A percentile compares a stretch with the other conserved stretches of the same genome.
These are phyloP conservation scores for Globisporangium radiosum DNA, from an alignment of 352 stramenopile genomes.

Conservation along the genomic window DNA sequence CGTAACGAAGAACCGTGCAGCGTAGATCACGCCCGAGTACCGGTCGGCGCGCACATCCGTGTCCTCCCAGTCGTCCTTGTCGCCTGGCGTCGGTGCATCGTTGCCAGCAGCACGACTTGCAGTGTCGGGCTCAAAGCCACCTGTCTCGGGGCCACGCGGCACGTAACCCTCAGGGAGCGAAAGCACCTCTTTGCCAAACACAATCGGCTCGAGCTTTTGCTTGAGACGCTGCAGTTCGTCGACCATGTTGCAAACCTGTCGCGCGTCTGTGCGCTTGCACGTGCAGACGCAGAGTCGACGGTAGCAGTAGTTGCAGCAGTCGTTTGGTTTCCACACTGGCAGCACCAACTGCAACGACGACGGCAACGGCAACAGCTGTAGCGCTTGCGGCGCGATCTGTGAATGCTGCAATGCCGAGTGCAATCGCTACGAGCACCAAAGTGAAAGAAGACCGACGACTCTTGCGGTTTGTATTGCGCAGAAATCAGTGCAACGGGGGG, in stretches of 20 bases:
- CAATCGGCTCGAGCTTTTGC: conserved; percentile 43
- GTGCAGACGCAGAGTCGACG: background rate
- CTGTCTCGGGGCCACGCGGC: conserved; percentile 59
- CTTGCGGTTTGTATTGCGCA: background rate
- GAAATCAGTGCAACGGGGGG: background rate
- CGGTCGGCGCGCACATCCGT: conserved; percentile 49
- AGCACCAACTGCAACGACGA: background rate
- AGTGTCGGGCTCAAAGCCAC: conserved; percentile 41
- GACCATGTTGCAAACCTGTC: conserved; percentile 2
- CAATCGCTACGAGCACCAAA: background rate
- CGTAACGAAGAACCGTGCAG: conserved; percentile 82
- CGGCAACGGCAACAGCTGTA: background rate
- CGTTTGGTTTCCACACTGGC: no score
- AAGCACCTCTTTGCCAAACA: conserved; percentile 44
- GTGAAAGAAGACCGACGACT: background rate
- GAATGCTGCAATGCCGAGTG: background rate
- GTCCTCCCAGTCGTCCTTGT: conserved; percentile 35
- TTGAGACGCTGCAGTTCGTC: conserved; percentile 63
- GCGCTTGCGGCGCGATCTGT: background rate
- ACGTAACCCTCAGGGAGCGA: conserved; percentile 60
- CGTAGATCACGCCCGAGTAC: conserved; percentile 82
- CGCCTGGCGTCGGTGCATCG: conserved; percentile 5
- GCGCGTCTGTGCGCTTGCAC: background rate
- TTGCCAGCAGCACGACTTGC: conserved; percentile 12
- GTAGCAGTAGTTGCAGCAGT: background rate